These are phyloP conservation scores for Candida frijolesensis DNA, from an alignment of 1,139 yeast genomes.

Conservation along the genomic window DNA sequence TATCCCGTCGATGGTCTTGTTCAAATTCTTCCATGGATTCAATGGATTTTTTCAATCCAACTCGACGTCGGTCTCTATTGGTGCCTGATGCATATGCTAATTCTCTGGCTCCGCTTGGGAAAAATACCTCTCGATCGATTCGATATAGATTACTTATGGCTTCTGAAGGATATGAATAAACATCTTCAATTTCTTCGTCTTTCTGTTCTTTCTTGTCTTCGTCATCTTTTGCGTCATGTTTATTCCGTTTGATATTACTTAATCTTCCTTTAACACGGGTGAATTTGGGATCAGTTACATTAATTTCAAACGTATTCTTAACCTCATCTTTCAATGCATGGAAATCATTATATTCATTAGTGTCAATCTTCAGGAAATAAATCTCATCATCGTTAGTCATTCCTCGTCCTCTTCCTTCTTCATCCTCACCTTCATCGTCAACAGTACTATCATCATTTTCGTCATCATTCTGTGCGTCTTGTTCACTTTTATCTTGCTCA, in stretches of 20 bases:
- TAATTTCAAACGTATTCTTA: slow-evolving; percentile 10
- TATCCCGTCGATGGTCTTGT: slow-evolving; percentile 20
- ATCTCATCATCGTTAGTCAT: background rate
- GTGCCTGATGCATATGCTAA: slow-evolving; percentile 27
- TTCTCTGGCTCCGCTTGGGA: slow-evolving; percentile 20
- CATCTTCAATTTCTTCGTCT: slow-evolving; percentile 9
- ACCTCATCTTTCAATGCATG: slow-evolving; percentile 7
- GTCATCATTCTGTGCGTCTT: slow-evolving; percentile 2
- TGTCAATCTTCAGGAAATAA: slow-evolving; percentile 15
- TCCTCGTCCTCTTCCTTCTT: background rate
- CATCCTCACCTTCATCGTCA: background rate
- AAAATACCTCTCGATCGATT: slow-evolving; percentile 11
- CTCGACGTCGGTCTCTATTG: slow-evolving; percentile 29
- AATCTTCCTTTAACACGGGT: slow-evolving; percentile 9
- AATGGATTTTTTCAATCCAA: slow-evolving; percentile 21
- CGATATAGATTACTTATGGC: slow-evolving; percentile 6
- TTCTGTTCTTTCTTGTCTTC: slow-evolving; percentile 1
- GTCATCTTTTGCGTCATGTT: background rate
- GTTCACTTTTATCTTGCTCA: slow-evolving; percentile 2
- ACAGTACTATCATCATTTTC: background rate
- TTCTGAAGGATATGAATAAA: slow-evolving; percentile 10
- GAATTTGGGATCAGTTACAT: slow-evolving; percentile 9
- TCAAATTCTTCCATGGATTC: slow-evolving; percentile 21
- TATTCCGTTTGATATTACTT: slow-evolving; percentile 18
- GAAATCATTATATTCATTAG: slow-evolving; percentile 12